A percentile compares a stretch with the other conserved stretches of the same genome.
Evolutionary conservation across 192 early-diverging fungal genomes (phyloP).

Genomic region (Oehlia diaphana): DNA sequence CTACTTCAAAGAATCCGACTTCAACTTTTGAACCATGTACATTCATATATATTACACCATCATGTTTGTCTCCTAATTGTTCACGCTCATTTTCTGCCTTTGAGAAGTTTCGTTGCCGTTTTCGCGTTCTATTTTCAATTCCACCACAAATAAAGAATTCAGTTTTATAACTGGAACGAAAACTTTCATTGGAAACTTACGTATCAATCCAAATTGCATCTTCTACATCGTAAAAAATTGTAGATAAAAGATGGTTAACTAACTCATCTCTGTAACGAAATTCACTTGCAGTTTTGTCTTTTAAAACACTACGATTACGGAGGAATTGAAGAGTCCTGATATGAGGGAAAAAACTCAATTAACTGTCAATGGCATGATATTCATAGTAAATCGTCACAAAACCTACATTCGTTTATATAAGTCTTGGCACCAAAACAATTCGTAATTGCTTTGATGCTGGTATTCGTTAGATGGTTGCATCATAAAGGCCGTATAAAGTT

Average conservation of each 20-base stretch:
- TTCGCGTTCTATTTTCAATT: background rate
- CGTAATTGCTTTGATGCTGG: conserved; percentile 17
- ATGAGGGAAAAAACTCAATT: background rate
- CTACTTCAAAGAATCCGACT: conserved; percentile 22
- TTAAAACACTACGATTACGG: conserved; percentile 12
- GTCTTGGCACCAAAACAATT: conserved; percentile 25
- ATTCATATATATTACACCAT: conserved; percentile 23
- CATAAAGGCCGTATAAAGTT: conserved; percentile 4
- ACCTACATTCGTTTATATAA: conserved; percentile 22
- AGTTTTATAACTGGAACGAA: conserved; percentile 10
- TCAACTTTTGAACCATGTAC: conserved; percentile 8
- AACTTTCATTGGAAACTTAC: conserved; percentile 4
- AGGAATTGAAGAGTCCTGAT: background rate
- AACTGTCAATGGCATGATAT: background rate
- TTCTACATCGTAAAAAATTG: conserved; percentile 23
- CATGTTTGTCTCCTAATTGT: conserved; percentile 23
- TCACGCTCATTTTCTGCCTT: conserved; percentile 12
- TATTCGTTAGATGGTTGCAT: conserved; percentile 9
- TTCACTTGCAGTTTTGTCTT: conserved; percentile 21
- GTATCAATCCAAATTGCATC: background rate
- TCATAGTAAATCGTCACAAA: background rate
- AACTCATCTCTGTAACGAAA: conserved; percentile 21
- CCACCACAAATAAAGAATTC: conserved; percentile 6
- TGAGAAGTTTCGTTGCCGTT: background rate
- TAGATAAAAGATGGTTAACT: conserved; percentile 8